These are phyloP conservation scores for Barnettozyma hawaiiensis DNA, from an alignment of 1,139 yeast species.

Conservation along the genomic window DNA sequence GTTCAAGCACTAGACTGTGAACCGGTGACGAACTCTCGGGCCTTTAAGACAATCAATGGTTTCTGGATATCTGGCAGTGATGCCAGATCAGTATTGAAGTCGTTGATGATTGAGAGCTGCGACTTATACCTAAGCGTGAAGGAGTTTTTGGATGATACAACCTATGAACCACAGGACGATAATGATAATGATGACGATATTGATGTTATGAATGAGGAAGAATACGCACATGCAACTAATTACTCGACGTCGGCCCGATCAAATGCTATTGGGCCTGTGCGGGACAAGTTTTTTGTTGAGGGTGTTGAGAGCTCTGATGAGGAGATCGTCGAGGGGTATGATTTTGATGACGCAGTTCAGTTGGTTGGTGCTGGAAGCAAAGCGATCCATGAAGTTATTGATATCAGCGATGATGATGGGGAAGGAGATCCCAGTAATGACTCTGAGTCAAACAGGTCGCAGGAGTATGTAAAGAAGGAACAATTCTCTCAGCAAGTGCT, in stretches of 20 bases:
- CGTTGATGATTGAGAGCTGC: conserved; percentile 2
- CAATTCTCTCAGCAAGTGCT: neutral
- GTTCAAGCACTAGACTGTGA: conserved; percentile 16
- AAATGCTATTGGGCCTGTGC: conserved; percentile 5
- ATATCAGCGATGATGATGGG: neutral
- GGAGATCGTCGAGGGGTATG: conserved; percentile 4
- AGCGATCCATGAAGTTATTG: conserved; percentile 2
- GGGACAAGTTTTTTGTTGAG: conserved; percentile 11
- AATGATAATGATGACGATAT: conserved; percentile 12
- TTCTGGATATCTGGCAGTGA: conserved; percentile 6
- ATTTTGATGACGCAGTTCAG: neutral
- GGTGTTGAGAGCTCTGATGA: conserved; percentile 14
- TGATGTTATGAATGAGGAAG: conserved; percentile 14
- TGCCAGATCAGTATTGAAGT: conserved; percentile 4
- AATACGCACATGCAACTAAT: conserved; percentile 1
- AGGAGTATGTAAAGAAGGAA: neutral
- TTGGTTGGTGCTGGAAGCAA: neutral
- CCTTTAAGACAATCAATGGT: neutral
- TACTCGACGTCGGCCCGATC: neutral
- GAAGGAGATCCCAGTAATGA: neutral
- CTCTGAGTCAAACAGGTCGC: neutral
- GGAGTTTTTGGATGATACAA: conserved; percentile 2
- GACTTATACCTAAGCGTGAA: neutral
- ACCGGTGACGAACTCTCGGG: conserved; percentile 9
- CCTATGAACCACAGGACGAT: conserved; percentile 3